Evolutionary conservation across 1,139 yeast species (phyloP), one percentile per base, ranked within the genome.

Genomic region (Yamadazyma pseudoaaseri): DNA sequence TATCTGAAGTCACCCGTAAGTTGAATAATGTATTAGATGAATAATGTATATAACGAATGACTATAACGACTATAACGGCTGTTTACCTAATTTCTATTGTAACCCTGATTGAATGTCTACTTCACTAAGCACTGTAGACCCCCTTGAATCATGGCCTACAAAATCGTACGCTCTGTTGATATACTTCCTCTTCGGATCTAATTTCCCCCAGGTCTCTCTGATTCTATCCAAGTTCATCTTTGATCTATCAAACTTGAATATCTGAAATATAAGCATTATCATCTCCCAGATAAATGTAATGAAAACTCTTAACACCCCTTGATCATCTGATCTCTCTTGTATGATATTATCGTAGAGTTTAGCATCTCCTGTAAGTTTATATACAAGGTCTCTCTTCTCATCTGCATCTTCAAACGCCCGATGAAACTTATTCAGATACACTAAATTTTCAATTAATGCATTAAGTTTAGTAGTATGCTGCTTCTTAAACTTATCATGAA

Each of bases 201-300:
- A 54, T 47, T 62, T 64, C 5, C 49, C 53, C 73, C 77, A 73
- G 5, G 62, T 54, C 20, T 55, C 49, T 40, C 73, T 52, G 31
- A 73, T 66, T 36, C 78, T 51, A 37, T 70, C 72, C 38, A 66
- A 50, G 45, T 73, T 66, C 71, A 73, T 60, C 28, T 64, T 59
- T 18, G 67, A 55, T 31, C 67, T 53, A 43, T 61, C 71, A 43
- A 61, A 66, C 32, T 53, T 58, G 50, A 59, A 58, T 24, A 62
- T 43, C 29, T 54, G 63, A 38, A 62, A 60, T 12, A 67, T 42
- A 20, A 52, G 50, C 29, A 50, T 46, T 16, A 64, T 36, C 48
- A 62, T 51, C 31, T 65, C 68, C 45, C 60, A 65, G 10, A 61
- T 25, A 34, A 57, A 61, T 4, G 57, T 49, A 3, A 59, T 52